phyloP scores from a whole-genome alignment of 768 basidiomycete genomes.

The Tylopilus balloui region DNA sequence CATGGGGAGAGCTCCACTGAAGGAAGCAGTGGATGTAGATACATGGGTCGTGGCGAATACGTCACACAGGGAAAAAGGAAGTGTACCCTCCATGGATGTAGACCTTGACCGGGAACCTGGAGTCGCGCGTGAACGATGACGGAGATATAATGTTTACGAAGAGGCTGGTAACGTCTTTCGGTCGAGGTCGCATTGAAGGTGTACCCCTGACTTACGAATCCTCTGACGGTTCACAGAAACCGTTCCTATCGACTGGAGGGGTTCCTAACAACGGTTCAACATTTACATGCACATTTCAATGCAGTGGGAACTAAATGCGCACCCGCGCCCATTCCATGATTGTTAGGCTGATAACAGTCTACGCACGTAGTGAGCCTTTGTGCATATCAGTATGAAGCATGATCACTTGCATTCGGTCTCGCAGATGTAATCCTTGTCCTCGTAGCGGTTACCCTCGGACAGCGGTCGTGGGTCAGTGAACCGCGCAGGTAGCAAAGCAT shows the following conservation, averaged over 20 bases:
- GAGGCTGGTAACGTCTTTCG: conserved; percentile 35
- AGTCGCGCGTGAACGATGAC: conserved; percentile 37
- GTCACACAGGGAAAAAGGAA: background rate
- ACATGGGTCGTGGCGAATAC: background rate
- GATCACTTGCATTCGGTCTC: conserved; percentile 51
- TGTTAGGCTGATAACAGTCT: conserved; percentile 61
- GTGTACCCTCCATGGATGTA: conserved; percentile 75
- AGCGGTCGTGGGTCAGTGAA: conserved; percentile 62
- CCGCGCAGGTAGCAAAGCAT: conserved; percentile 58
- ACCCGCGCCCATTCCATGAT: conserved; percentile 62
- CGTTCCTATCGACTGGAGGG: conserved; percentile 56
- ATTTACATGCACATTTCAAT: background rate
- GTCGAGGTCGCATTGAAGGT: background rate
- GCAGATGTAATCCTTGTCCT: conserved; percentile 53
- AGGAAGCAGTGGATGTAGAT: background rate
- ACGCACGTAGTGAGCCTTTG: background rate
- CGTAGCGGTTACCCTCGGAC: conserved; percentile 51
- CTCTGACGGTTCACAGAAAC: conserved; percentile 63
- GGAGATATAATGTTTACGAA: conserved; percentile 65
- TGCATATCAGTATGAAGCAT: too few relatives aligned
- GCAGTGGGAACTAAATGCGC: background rate
- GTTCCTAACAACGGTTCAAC: conserved; percentile 34
- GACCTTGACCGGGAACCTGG: conserved; percentile 59
- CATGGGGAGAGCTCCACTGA: background rate
- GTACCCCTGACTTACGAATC: conserved; percentile 45